Evolutionary conservation across 2,329 filamentous ascomycete genomes (phyloP), one percentile per base, ranked within the genome.

Genomic region (Ophiostoma novo-ulmi): DNA sequence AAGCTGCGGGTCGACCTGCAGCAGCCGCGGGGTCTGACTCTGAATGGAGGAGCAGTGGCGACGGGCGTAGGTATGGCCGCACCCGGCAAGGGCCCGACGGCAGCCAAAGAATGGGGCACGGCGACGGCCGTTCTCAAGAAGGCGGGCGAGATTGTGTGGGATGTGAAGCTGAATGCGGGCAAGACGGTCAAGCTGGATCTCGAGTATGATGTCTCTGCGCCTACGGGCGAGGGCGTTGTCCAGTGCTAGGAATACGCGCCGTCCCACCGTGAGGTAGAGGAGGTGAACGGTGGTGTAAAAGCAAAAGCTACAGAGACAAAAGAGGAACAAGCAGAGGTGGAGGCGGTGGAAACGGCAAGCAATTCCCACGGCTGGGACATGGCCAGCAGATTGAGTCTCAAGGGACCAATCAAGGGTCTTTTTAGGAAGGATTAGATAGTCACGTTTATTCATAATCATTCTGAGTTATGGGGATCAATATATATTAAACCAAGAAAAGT

Each of bases 191-290:
- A 84, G 77, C 77, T 91, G 72, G 79, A 79, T 35, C 76, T 91
- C 72, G 87, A 89, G 79, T 91, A 91, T 78, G 83, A 86, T 72
- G 84, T 88, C 22, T 82, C 82, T 31, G 80, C 86, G 74, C 88
- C 88, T 1, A 78, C 78, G 20, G 83, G 83, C 10, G 85, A 87
- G 70, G 71, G 71, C 68, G 76, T 78, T 0, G 70, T 75, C 26
- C 76, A 78, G 75, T 64, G 61, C 20, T 64, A 64, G 61, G 52
- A 10, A 17, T 58, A 58, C 52, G n/a, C 22, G n/a, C 52, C 52
- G n/a, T 58, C 22, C 20, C n/a, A 58, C 52, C 52, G 11, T 6
- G 3, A 14, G 26, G n/a, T 5, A 31, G 58, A 36, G 58, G 11
- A 64, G 8, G 26, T 5, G 14, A 7, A 26, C 1, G 58, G n/a